phyloP scores from a whole-genome alignment of 305 asterid genomes.

The Fraxinus xanthoxyloides region DNA sequence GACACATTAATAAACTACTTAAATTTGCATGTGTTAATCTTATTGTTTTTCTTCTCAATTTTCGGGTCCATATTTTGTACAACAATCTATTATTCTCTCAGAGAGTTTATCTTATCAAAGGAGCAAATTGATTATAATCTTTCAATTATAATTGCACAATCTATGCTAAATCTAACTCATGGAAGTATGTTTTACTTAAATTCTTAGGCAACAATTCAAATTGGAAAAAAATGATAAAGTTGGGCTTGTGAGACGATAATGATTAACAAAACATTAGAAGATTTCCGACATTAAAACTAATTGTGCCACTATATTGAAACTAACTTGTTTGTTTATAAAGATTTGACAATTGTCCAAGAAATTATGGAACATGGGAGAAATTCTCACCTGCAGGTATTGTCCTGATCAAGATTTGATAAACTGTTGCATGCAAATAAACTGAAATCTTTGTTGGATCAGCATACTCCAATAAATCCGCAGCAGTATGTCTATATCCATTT shows the following conservation, averaged over 20 bases:
- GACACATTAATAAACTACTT: not conserved
- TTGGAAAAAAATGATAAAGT: not conserved
- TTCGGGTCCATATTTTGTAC: not conserved
- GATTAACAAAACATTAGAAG: not conserved
- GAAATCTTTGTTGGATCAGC: conserved; percentile 43
- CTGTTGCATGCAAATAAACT: conserved; percentile 55
- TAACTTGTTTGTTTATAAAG: too few relatives aligned
- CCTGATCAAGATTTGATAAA: conserved; percentile 43
- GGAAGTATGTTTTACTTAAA: not conserved
- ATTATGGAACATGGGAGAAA: not conserved
- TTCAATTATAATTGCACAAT: not conserved
- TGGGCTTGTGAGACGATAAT: not conserved
- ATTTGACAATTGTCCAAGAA: not conserved
- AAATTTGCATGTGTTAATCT: too few relatives aligned
- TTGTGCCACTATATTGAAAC: not conserved
- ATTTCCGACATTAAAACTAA: not conserved
- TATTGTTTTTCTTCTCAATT: too few relatives aligned
- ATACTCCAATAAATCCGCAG: conserved; percentile 73
- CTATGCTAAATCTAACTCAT: not conserved
- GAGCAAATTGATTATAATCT: not conserved
- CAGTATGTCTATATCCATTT: conserved; percentile 58
- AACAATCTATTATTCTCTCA: not conserved
- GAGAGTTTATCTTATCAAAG: not conserved
- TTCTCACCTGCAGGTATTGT: conserved; percentile 17
- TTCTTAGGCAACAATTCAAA: not conserved